Evolutionary conservation across 768 basidiomycete genomes (phyloP), one percentile per base, ranked within the genome.

Genomic region (Suillus decipiens): DNA sequence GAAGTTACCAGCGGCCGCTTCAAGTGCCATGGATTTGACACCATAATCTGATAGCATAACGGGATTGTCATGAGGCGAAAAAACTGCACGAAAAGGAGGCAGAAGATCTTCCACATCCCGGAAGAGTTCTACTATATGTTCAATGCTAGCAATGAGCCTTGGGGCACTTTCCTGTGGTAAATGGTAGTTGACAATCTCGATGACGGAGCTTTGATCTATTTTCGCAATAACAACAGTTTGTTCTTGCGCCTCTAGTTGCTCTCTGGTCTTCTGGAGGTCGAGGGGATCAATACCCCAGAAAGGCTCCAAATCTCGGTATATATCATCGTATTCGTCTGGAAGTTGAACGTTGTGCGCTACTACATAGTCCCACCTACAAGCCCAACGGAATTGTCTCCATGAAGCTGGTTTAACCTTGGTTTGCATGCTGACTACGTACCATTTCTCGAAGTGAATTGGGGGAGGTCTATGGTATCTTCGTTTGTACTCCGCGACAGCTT

Each of bases 321-420:
- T 81, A 62, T 80, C 79, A 67, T 83, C 81, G 51, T 83, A 82
- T 61, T 82, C 81, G 63, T 82, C 82, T 19, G 76, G 78, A 1
- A 82, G 72, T 45, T 74, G 77, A 1, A 82, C 74, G 33, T 74
- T 64, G 63, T 83, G 65, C 55, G 67, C 66, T 19, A 73, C 70
- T 5, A 78, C 77, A 62, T 79, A 83, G 24, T 73, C 65, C 81
- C 80, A 82, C 80, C 80, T 75, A 17, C 14, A 28, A 33, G 22
- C 1, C 24, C 42, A 24, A 41, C n/a, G 12, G 5, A 15, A n/a
- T 10, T 59, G 17, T 34, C 5, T 3, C 9, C 22, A 5, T 45
- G 11, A 43, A 28, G 10, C 17, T 33, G 8, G 43, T 24, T 33
- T 1, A 19, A 37, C 28, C 2, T 10, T 33, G 31, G 12, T 14